Evolutionary conservation across 2,329 filamentous ascomycete species (phyloP), one percentile per base, ranked within the genome.

Genomic region (Verticillium alfalfae): DNA sequence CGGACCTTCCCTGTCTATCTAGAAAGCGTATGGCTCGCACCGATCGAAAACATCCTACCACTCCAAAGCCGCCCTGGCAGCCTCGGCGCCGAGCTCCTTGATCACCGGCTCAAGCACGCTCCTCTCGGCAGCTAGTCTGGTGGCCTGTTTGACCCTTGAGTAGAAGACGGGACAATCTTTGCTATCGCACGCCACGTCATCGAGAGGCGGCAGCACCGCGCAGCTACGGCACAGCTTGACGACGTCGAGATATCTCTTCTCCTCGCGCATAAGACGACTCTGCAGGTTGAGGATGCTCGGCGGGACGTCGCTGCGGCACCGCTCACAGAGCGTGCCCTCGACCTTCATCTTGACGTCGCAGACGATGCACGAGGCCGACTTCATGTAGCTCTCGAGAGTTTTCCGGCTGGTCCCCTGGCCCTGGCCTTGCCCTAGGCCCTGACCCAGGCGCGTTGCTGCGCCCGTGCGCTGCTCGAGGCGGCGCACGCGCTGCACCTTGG

Each of bases 311-410:
- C 72, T 67, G 10, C 79, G 73, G 72, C 91, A 94, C 12, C 72
- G 66, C 1, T 70, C 69, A 72, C 91, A 93, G 5, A 93, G 75
- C 0, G 70, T 70, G 26, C 68, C 70, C 57, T 74, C 69, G 0
- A 63, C 58, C 63, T 61, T 67, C 58, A 77, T 80, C 68, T 87
- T 88, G 10, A 81, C 75, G 34, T 83, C 81, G 73, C 95, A 99
- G 16, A 94, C 84, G 5, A 94, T 76, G 71, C 95, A 99, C 2
- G 88, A 85, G 0, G 88, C 89, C 0, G 88, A 88, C 65, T 86
- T 89, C 88, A 98, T 89, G 75, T 97, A 99, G n/a, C 86, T 90
- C 70, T 98, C 95, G n/a, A 99, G 83, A 0, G 93, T 97, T 68
- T 76, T 76, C 69, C 64, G 67, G 67, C 68, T 70, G 65, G 18